Evolutionary conservation across 371 early-diverging fungal species (phyloP), one percentile per base, ranked within the genome.

Genomic region (Actinomortierella wolfii): DNA sequence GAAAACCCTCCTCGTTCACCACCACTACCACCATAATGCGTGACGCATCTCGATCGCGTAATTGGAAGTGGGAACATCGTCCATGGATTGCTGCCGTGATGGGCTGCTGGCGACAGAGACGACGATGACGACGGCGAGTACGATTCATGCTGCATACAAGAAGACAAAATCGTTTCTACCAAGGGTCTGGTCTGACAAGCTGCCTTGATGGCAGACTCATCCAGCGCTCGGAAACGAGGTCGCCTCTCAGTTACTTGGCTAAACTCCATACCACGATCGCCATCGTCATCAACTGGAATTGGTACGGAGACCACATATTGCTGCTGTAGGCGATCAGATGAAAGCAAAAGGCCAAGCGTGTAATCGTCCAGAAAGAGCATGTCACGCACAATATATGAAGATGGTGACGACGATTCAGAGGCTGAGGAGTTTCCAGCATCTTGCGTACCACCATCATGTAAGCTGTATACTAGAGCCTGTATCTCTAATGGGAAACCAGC

Each of bases 351-450:
- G 40, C 61, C 54, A 15, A 61, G 41, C 8, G 44, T 45, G 42
- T 54, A 28, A 23, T 61, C 61, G 18, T 61, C 61, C 41, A 61
- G n/a, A n/a, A 61, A 61, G n/a, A 46, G 45, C 18, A 61, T n/a
- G 8, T 61, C 61, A 28, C 54, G 54, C 13, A 61, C 44, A 14
- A 39, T 48, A 54, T 45, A 54, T 29, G 23, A 40, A 28, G 25
- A n/a, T 15, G 20, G 20, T 14, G 34, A 47, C 21, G 47, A 18
- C 21, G 47, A 20, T 47, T 15, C 17, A 9, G 20, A 47, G 20
- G 47, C 21, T 6, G 18, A 21, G 47, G 20, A 8, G 11, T 8
- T 21, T 11, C 21, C 24, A 11, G 20, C 21, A 24, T 2, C 20
- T 2, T 18, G 21, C 6, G 11, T 18, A 2, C 24, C 21, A 18